Conservation (phyloP, 2,329 filamentous ascomycete species). For the Phialocephala sp. region DNA sequence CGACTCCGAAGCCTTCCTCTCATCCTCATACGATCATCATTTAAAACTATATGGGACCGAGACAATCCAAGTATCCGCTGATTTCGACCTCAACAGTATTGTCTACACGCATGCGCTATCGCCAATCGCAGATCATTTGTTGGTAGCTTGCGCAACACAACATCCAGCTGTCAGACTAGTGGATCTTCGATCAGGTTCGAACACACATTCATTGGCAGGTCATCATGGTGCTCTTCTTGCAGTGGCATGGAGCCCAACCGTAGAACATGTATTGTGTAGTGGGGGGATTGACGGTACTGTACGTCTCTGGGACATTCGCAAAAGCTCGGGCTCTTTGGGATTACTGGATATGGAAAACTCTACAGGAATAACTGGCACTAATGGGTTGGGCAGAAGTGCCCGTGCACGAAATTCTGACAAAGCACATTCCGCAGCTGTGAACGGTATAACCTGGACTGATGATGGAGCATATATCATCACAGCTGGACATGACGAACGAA, state of each 20-base stretch:
- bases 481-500: constrained; percentile 80
- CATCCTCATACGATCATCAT: constrained; percentile 78
- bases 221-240: constrained; percentile 71
- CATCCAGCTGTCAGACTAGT: constrained; percentile 84
- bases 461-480: constrained; percentile 79
- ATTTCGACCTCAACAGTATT: constrained; percentile 71
- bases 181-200: constrained; percentile 82
- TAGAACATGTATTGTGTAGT: constrained; percentile 81
- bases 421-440: constrained; percentile 83
- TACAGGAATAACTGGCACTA: constrained; percentile 63
- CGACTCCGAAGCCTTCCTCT: constrained; percentile 76
- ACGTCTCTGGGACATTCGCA: constrained; percentile 85
- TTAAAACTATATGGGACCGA: constrained; percentile 77
- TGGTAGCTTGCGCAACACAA: constrained; percentile 89
- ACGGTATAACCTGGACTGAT: constrained; percentile 84
- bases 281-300: constrained; percentile 85
- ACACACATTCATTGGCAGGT: constrained; percentile 72
- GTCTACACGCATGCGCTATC: constrained; percentile 82
- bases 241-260: constrained; percentile 80
- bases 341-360: constrained; percentile 85
- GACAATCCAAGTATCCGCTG: constrained; percentile 63
- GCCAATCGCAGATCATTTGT: constrained; percentile 70
- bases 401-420: constrained; percentile 57
- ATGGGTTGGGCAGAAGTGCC: constrained; percentile 41
- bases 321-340: constrained; percentile 76